Percentiles rank a stretch among this genome's conserved stretches.
Conservation (phyloP, 2,329 filamentous ascomycete species). For the Dothistroma pini region DNA sequence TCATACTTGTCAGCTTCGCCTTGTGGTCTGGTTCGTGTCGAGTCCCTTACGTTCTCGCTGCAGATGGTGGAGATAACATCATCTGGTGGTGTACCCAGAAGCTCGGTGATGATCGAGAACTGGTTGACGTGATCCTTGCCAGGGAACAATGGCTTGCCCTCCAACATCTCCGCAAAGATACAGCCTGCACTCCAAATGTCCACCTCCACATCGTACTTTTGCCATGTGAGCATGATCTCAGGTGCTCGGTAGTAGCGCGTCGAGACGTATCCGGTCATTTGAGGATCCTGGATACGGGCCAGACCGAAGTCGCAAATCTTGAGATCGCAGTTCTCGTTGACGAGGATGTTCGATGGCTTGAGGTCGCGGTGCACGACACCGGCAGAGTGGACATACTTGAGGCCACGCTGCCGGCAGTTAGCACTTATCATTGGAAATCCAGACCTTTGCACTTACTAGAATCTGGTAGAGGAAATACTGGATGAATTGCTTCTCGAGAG, state of each 20-base stretch:
- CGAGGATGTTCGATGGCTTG: slow-evolving; percentile 97
- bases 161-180: slow-evolving; percentile 99
- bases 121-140: slow-evolving; percentile 99
- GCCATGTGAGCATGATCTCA: slow-evolving; percentile 99
- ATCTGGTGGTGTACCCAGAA: slow-evolving; percentile 91
- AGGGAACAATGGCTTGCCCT: slow-evolving; percentile 96
- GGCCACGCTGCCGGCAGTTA: slow-evolving; percentile 63
- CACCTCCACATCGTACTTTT: slow-evolving; percentile 99
- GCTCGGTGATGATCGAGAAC: slow-evolving; percentile 98
- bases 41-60: slow-evolving; percentile 74
- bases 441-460: slow-evolving; percentile 59
- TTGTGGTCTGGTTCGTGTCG: slow-evolving; percentile 36
- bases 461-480: slow-evolving; percentile 99
- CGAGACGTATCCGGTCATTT: slow-evolving; percentile 99
- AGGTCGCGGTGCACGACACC: slow-evolving; percentile 96
- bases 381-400: slow-evolving; percentile 99
- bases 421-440: not conserved
- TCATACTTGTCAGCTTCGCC: slow-evolving; percentile 23
- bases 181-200: slow-evolving; percentile 99
- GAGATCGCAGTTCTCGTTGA: slow-evolving; percentile 99
- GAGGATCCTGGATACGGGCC: slow-evolving; percentile 94
- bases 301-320: slow-evolving; percentile 99
- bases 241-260: slow-evolving; percentile 98
- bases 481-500: slow-evolving; percentile 98
- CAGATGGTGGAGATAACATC: slow-evolving; percentile 99